phyloP scores from a whole-genome alignment of 2,329 filamentous ascomycete species.

The Beauveria bassiana region DNA sequence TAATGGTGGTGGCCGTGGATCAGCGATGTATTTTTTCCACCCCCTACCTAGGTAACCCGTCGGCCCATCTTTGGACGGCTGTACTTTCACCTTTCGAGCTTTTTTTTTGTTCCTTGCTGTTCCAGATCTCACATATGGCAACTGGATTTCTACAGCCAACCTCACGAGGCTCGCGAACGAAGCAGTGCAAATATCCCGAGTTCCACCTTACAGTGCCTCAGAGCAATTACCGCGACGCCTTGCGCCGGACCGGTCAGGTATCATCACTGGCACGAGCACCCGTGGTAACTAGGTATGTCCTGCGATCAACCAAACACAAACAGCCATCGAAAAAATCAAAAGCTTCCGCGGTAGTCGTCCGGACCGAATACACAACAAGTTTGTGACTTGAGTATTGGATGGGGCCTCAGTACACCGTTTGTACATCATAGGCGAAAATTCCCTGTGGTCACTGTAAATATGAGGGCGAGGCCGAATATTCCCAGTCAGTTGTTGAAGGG shows the following conservation, averaged over 20 bases:
- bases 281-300: slow-evolving; percentile 5
- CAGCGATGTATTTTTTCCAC: too few species aligned
- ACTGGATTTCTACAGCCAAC: slow-evolving; percentile 3
- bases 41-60: too few species aligned
- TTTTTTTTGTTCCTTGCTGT: too few species aligned
- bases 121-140: background rate
- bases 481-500: background rate
- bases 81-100: too few species aligned
- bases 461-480: background rate
- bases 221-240: slow-evolving; percentile 9
- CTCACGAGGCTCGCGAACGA: slow-evolving; percentile 3
- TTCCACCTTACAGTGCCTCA: slow-evolving; percentile 5
- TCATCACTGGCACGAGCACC: slow-evolving; percentile 9
- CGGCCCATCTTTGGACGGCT: too few species aligned
- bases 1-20: too few species aligned
- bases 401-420: slow-evolving; percentile 4
- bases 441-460: slow-evolving; percentile 2
- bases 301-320: slow-evolving; percentile 9
- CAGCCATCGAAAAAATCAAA: slow-evolving; percentile 6
- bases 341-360: background rate
- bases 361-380: slow-evolving; percentile 2
- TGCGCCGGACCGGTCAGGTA: slow-evolving; percentile 7
- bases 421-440: slow-evolving; percentile 6
- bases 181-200: background rate
- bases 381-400: slow-evolving; percentile 1